phyloP scores from a whole-genome alignment of 768 basidiomycete species.

The Kwoniella botswanensis region DNA sequence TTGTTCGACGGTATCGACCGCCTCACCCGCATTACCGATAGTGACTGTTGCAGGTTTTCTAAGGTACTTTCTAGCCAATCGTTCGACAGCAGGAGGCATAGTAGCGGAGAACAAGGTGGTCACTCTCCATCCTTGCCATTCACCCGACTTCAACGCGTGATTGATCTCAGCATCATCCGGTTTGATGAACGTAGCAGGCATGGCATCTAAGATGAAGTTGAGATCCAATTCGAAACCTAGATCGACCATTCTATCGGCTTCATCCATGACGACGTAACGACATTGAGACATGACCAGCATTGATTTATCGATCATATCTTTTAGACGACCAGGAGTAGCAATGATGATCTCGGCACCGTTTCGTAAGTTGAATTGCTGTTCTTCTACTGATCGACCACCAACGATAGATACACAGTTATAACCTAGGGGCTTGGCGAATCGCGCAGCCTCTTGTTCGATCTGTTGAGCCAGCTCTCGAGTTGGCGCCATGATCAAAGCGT shows the following conservation, averaged over 20 bases:
- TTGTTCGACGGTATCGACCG: constrained; percentile 98
- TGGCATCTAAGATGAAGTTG: constrained; percentile 89
- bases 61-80: constrained; percentile 88
- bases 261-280: constrained; percentile 99
- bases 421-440: constrained; percentile 87
- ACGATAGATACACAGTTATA: constrained; percentile 97
- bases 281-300: constrained; percentile 96
- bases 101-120: constrained; percentile 87
- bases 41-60: constrained; percentile 92
- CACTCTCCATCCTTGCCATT: constrained; percentile 63
- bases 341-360: constrained; percentile 99
- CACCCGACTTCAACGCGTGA: constrained; percentile 66
- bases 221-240: constrained; percentile 95
- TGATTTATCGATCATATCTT: constrained; percentile 94
- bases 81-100: constrained; percentile 62
- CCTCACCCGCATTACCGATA: constrained; percentile 96
- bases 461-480: constrained; percentile 99
- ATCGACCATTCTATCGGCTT: constrained; percentile 98
- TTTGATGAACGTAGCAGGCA: constrained; percentile 84
- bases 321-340: constrained; percentile 96
- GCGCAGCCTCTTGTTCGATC: constrained; percentile 88
- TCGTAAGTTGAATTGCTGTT: constrained; percentile 96
- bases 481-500: constrained; percentile 88
- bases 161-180: constrained; percentile 81
- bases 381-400: constrained; percentile 94